A percentile compares a stretch with the other conserved stretches of the same genome.
These are phyloP conservation scores for Synchytrium microbalum DNA, from an alignment of 371 early-diverging fungal genomes.

Conservation along the genomic window DNA sequence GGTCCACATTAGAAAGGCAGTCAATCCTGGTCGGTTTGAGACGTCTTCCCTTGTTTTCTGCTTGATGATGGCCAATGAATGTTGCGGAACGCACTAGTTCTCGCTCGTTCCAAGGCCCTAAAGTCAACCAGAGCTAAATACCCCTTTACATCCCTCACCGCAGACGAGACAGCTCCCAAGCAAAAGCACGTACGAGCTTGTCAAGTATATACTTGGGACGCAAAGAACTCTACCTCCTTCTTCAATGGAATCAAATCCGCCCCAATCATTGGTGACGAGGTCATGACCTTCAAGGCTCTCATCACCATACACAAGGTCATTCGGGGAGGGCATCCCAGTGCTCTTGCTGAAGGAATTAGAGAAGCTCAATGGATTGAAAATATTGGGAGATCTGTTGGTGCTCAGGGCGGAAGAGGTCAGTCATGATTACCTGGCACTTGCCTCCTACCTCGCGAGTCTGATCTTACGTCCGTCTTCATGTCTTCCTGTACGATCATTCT, in stretches of 20 bases:
- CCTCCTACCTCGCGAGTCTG: too few relatives aligned
- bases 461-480: too few relatives aligned
- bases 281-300: constrained; percentile 91
- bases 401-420: constrained; percentile 17
- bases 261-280: constrained; percentile 83
- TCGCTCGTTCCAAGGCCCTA: too few relatives aligned
- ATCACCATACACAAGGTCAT: constrained; percentile 93
- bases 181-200: constrained; percentile 90
- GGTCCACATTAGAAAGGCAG: constrained; percentile 81
- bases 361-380: constrained; percentile 36
- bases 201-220: constrained; percentile 93
- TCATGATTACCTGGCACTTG: neutral
- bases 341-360: constrained; percentile 26
- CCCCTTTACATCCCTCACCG: too few relatives aligned
- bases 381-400: constrained; percentile 20
- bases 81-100: too few relatives aligned
- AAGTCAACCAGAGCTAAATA: too few relatives aligned
- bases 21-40: too few relatives aligned
- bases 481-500: too few relatives aligned
- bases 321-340: constrained; percentile 78
- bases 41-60: too few relatives aligned
- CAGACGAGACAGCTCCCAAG: constrained; percentile 92
- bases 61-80: too few relatives aligned
- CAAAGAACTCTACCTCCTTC: constrained; percentile 74
- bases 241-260: constrained; percentile 81